These are phyloP conservation scores for Aspergillus ostianus DNA, from an alignment of 495 filamentous ascomycete species.

Conservation along the genomic window DNA sequence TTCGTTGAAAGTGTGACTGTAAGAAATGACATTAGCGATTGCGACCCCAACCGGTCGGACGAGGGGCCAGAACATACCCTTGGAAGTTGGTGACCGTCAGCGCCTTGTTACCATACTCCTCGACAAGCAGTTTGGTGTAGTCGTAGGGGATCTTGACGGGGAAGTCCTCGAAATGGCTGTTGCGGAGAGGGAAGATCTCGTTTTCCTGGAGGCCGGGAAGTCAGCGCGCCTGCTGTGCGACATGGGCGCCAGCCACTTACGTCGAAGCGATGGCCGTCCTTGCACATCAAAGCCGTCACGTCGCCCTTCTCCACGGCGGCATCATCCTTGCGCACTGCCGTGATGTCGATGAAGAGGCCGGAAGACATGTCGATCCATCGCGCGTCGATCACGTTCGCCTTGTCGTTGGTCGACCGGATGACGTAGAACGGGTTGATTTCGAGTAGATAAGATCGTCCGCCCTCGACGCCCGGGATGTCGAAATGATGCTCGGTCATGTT, in stretches of 20 bases:
- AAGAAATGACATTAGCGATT: slow-evolving; percentile 14
- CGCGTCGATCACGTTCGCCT: slow-evolving; percentile 57
- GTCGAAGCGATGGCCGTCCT: slow-evolving; percentile 55
- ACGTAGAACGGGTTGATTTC: slow-evolving; percentile 61
- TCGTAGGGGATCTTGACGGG: slow-evolving; percentile 72
- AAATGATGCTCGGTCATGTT: slow-evolving; percentile 63
- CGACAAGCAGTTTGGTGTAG: slow-evolving; percentile 67
- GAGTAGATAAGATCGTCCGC: slow-evolving; percentile 51
- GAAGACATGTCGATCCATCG: slow-evolving; percentile 61
- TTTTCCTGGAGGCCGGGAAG: slow-evolving; percentile 35
- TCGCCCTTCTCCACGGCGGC: slow-evolving; percentile 31
- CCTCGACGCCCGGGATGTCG: slow-evolving; percentile 39
- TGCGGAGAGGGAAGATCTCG: slow-evolving; percentile 77
- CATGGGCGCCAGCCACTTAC: slow-evolving; percentile 24
- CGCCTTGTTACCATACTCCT: slow-evolving; percentile 70
- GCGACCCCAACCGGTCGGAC: not conserved
- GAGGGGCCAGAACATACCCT: slow-evolving; percentile 43
- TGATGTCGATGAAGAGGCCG: slow-evolving; percentile 64
- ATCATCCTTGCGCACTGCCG: slow-evolving; percentile 50
- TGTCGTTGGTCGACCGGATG: slow-evolving; percentile 44
- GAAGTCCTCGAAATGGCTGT: slow-evolving; percentile 74
- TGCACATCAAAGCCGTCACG: slow-evolving; percentile 51
- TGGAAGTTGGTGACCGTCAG: slow-evolving; percentile 63
- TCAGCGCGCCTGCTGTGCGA: slow-evolving; percentile 12
- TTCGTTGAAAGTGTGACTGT: slow-evolving; percentile 38